These are phyloP conservation scores for Cytospora piceae DNA, from an alignment of 2,329 filamentous ascomycete genomes.

Conservation along the genomic window DNA sequence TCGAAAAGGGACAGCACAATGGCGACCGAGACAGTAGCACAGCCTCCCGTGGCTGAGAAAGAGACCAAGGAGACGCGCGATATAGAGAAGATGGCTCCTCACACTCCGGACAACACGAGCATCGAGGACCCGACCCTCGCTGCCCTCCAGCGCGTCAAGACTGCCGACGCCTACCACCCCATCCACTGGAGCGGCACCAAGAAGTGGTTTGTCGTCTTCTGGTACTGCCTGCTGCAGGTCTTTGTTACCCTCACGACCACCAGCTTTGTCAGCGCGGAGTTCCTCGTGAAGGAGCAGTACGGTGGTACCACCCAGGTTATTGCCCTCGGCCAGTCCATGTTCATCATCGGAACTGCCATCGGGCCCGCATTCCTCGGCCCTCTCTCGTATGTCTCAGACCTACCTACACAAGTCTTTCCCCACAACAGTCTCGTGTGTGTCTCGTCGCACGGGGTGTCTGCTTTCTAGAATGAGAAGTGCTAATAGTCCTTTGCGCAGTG, in stretches of 20 bases:
- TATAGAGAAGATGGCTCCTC: constrained; percentile 24
- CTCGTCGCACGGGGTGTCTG: background rate
- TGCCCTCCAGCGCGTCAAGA: constrained; percentile 36
- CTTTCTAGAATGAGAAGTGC: background rate
- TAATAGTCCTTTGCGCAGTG: constrained; percentile 34
- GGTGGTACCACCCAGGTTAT: constrained; percentile 43
- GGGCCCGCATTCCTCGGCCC: constrained; percentile 47
- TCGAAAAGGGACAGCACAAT: background rate
- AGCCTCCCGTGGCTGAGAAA: constrained; percentile 7
- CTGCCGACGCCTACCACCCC: constrained; percentile 35
- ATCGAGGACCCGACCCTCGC: constrained; percentile 34
- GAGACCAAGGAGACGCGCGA: constrained; percentile 19
- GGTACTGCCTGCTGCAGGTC: constrained; percentile 40
- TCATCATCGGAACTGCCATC: constrained; percentile 47
- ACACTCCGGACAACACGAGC: constrained; percentile 21
- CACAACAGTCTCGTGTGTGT: background rate
- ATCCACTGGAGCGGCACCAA: constrained; percentile 38
- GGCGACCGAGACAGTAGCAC: constrained; percentile 3
- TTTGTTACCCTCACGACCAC: constrained; percentile 46
- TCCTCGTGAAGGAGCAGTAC: constrained; percentile 43
- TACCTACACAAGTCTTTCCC: background rate
- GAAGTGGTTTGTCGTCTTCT: constrained; percentile 37
- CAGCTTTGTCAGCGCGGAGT: constrained; percentile 45
- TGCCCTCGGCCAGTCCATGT: constrained; percentile 46
- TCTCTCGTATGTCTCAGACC: constrained; percentile 40